Base-by-base conservation (phyloP, 1,284 basidiomycete species). In the Microbotryum lychnidis-dioicae region DNA sequence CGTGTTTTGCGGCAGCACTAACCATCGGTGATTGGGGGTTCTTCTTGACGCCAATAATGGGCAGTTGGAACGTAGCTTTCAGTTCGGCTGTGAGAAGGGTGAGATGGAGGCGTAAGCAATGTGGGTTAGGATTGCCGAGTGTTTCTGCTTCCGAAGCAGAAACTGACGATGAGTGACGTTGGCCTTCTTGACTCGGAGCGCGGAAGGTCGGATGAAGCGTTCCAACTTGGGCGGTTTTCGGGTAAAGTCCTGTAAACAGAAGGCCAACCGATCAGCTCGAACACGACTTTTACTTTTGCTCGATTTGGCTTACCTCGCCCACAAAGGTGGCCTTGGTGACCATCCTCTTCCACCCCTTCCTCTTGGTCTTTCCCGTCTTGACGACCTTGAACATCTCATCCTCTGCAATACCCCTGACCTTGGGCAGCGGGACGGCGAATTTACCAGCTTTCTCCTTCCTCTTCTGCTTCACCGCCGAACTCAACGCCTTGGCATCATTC, bases 371-470 rank as follows among this genome's bases (percentile, higher is more conserved):
- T 60, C 96, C 96, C 0, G 94, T 94, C 80, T 93, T 91, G 82
- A 99, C 83, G 44, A 98, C 96, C 81, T 96, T 97, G 83, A 99
- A 99, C 84, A 94, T 96, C 80, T 99, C 96, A 73, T 98, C 96
- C 76, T 99, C 96, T 21, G 94, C 93, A 71, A 99, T 97, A 51
- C 96, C 96, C 60, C 94, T 81, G 57, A 99, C 96, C 77, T 94
- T 96, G 54, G 96, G 94, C 66, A 98, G 75, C 4, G 94, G 96
- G 2, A 99, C 96, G 29, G 91, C 85, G 78, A 91, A 99, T 77
- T 96, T 94, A 29, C 94, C 96, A 2, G 94, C 96, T 79, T 97
- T 96, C 80, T 99, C 96, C 77, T 98, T 99, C 74, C 96, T 84
- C 76, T 93, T 90, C 78, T 99, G 92, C 79, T 99, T 99, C 81